Conservation (phyloP, 73 alveolate genomes). For the Stentor roeselii region DNA sequence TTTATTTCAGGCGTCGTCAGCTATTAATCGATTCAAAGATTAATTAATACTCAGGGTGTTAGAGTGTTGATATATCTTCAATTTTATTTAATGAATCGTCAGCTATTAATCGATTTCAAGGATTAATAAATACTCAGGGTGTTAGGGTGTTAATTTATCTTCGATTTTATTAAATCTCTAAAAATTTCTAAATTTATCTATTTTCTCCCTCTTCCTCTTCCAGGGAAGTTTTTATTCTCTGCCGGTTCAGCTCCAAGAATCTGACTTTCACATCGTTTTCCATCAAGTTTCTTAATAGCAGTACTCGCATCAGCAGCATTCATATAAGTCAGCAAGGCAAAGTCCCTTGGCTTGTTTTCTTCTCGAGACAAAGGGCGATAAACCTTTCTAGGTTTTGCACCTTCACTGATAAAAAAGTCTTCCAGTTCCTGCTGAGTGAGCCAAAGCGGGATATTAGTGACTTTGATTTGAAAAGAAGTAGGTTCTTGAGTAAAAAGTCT, state of each 20-base stretch:
- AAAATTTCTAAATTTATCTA: too few species aligned
- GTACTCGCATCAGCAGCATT: not conserved
- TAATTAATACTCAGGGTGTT: too few species aligned
- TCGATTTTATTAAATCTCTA: too few species aligned
- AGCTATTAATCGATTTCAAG: too few species aligned
- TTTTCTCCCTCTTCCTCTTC: too few species aligned
- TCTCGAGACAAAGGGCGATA: not conserved
- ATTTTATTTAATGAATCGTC: too few species aligned
- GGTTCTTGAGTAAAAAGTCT: not conserved
- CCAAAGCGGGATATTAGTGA: not conserved
- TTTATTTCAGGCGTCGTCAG: too few species aligned
- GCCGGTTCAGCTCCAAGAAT: not conserved
- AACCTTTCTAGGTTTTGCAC: conserved; percentile 9
- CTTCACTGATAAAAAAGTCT: not conserved
- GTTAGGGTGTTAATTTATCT: too few species aligned
- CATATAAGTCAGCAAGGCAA: not conserved
- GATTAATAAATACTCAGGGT: too few species aligned
- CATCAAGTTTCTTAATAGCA: not conserved
- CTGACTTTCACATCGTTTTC: not conserved
- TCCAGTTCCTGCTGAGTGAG: conserved; percentile 2
- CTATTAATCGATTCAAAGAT: too few species aligned
- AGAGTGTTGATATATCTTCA: too few species aligned
- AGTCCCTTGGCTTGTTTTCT: conserved; percentile 1
- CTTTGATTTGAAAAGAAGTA: not conserved
- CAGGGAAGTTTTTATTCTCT: not conserved